These are phyloP conservation scores for Biscogniauxia marginata DNA, from an alignment of 2,329 filamentous ascomycete genomes.

Conservation along the genomic window DNA sequence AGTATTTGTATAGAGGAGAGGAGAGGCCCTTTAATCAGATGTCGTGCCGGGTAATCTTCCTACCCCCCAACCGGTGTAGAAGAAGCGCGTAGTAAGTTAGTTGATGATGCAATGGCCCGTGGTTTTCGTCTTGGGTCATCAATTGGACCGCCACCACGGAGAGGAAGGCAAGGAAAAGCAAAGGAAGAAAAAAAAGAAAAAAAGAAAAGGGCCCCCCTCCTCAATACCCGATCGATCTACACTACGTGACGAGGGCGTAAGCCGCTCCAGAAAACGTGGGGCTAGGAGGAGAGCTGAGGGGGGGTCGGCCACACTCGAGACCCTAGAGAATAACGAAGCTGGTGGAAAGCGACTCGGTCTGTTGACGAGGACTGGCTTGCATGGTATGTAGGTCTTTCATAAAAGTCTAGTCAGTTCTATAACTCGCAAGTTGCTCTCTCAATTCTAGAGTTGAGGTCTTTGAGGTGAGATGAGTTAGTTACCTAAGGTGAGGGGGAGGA, in stretches of 20 bases:
- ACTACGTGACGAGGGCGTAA: background rate
- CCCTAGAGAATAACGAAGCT: background rate
- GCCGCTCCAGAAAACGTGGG: background rate
- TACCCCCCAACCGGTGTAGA: too few species aligned
- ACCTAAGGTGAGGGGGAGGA: background rate
- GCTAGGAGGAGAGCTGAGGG: background rate
- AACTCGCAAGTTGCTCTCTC: too few species aligned
- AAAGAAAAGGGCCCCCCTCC: background rate
- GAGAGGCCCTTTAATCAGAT: too few species aligned
- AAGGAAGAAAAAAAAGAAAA: background rate
- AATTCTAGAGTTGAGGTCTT: background rate
- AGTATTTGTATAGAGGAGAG: too few species aligned
- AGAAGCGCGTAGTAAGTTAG: too few species aligned
- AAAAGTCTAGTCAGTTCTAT: background rate
- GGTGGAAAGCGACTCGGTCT: too few species aligned
- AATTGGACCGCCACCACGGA: too few species aligned
- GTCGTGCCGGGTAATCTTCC: too few species aligned
- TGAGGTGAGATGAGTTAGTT: background rate
- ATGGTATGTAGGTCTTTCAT: background rate
- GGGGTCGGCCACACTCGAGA: background rate
- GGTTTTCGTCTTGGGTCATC: too few species aligned
- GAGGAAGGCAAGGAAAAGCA: too few species aligned
- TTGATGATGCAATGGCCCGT: too few species aligned
- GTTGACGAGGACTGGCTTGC: too few species aligned
- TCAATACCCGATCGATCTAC: background rate